Base-by-base conservation (phyloP, 352 stramenopile genomes). In the Globisporangium iwayamae region DNA sequence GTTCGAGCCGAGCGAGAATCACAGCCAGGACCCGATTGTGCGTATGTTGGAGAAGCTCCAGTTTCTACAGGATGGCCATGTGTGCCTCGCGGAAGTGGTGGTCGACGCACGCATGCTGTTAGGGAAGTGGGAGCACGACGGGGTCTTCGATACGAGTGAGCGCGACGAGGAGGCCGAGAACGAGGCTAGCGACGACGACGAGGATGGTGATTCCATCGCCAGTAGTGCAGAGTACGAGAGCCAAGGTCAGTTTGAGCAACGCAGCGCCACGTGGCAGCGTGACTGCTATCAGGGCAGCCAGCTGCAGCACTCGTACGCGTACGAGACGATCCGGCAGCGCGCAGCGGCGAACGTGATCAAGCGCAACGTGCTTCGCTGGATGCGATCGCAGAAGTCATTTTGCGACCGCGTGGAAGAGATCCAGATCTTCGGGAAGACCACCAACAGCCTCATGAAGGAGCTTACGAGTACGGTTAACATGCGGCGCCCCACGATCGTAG, bases 341-440 rank as follows among this genome's bases (percentile, higher is more conserved):
- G 77, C 80, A 14, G 82, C 80, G 18, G 78, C 73, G 18, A 75
- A 73, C 41, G 55, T 88, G 46, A 87, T 91, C 62, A 89, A 89
- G 60, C 78, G 80, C 10, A 79, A 79, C 16, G 74, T 88, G 0
- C 56, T 89, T 30, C 55, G 34, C 11, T 91, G 82, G 82, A 71
- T 76, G 47, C 68, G 82, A 10, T 75, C 76, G 11, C 76, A 74
- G n/a, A 65, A 68, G 30, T 75, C 76, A 11, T 89, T 89, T 34
- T 70, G 71, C 52, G 67, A 81, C 18, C 79, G 82, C 16, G 79
- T 89, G 8, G 77, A 79, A 1, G 78, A 91, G 67, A 73, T 91
- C 32, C 55, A 86, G 54, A 53, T 82, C 10, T 89, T 89, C 60
- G 80, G 80, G 20, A 85, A 78, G 13, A 89, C 78, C 18, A 89